phyloP scores from a whole-genome alignment of 2,329 filamentous ascomycete species.

The Penicillium italicum region DNA sequence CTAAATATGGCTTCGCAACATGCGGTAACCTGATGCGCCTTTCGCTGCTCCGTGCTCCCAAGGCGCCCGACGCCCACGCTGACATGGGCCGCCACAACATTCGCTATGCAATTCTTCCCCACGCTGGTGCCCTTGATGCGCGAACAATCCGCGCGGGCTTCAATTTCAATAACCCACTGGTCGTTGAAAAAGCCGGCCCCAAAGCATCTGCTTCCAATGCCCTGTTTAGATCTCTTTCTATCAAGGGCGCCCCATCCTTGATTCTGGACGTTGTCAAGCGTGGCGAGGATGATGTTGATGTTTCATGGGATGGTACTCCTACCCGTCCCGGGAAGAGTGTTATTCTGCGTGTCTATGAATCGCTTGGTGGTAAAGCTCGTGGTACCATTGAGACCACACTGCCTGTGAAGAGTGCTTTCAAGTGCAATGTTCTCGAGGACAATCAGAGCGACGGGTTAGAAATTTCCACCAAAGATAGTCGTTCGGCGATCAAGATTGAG shows the following conservation, averaged over 20 bases:
- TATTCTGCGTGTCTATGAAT: slow-evolving; percentile 82
- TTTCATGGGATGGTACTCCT: slow-evolving; percentile 56
- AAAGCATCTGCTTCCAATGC: slow-evolving; percentile 10
- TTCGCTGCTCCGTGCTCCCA: slow-evolving; percentile 78
- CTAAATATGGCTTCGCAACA: slow-evolving; percentile 93
- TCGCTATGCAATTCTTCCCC: slow-evolving; percentile 86
- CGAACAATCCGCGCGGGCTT: slow-evolving; percentile 77
- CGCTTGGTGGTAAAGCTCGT: slow-evolving; percentile 73
- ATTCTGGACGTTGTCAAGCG: slow-evolving; percentile 89
- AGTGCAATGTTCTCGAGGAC: slow-evolving; percentile 86
- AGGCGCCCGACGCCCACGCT: slow-evolving; percentile 87
- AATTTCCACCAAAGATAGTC: slow-evolving; percentile 38
- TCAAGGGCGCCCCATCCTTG: slow-evolving; percentile 65
- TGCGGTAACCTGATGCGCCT: slow-evolving; percentile 85
- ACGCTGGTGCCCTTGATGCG: slow-evolving; percentile 66
- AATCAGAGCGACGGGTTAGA: slow-evolving; percentile 63
- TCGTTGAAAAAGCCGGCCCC: slow-evolving; percentile 44
- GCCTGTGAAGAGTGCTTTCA: slow-evolving; percentile 71
- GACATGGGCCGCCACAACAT: slow-evolving; percentile 90
- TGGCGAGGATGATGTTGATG: slow-evolving; percentile 80
- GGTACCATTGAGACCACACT: slow-evolving; percentile 67
- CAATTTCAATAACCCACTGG: slow-evolving; percentile 83
- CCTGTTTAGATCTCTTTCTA: slow-evolving; percentile 56
- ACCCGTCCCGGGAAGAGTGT: slow-evolving; percentile 71
- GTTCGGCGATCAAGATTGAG: slow-evolving; percentile 55